Conservation (phyloP, 2,329 filamentous ascomycete genomes). For the Orbilia javanica region DNA sequence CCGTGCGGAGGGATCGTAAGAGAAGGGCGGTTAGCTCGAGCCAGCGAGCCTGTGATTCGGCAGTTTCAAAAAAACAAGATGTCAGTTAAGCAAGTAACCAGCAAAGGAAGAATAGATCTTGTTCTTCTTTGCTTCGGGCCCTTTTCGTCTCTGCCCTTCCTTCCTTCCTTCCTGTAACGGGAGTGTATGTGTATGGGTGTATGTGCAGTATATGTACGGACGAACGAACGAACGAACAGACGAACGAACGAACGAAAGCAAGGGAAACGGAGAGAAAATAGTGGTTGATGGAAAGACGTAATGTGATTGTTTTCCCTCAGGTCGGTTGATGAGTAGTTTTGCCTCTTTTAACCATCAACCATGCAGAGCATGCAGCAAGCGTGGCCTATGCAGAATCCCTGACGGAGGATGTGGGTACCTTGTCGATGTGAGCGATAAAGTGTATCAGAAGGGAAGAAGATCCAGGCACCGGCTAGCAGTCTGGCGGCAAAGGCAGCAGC, state of each 20-base stretch:
- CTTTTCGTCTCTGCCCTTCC: too few relatives aligned
- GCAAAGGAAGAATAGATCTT: constrained; percentile 15
- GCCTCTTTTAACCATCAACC: constrained; percentile 50
- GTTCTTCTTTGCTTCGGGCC: background rate
- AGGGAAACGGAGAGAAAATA: too few relatives aligned
- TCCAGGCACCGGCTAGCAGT: constrained; percentile 7
- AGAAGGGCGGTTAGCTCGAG: constrained; percentile 46
- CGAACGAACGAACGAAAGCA: too few relatives aligned
- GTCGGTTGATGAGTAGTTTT: constrained; percentile 30
- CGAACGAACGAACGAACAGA: background rate
- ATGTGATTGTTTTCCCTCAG: background rate
- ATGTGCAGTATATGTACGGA: too few relatives aligned
- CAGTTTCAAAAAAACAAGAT: constrained; percentile 11
- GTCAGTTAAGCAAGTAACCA: constrained; percentile 18
- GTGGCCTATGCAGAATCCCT: constrained; percentile 29
- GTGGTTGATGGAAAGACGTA: too few relatives aligned
- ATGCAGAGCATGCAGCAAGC: constrained; percentile 23
- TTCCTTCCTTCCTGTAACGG: background rate
- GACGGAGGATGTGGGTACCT: constrained; percentile 34
- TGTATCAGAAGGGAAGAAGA: constrained; percentile 19
- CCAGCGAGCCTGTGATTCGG: constrained; percentile 54
- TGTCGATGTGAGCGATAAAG: constrained; percentile 51
- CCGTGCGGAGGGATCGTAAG: constrained; percentile 34
- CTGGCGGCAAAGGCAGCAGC: constrained; percentile 17
- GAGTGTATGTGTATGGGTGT: too few relatives aligned